Evolutionary conservation across 768 basidiomycete genomes (phyloP).

Genomic region (Termitomyces sp.): DNA sequence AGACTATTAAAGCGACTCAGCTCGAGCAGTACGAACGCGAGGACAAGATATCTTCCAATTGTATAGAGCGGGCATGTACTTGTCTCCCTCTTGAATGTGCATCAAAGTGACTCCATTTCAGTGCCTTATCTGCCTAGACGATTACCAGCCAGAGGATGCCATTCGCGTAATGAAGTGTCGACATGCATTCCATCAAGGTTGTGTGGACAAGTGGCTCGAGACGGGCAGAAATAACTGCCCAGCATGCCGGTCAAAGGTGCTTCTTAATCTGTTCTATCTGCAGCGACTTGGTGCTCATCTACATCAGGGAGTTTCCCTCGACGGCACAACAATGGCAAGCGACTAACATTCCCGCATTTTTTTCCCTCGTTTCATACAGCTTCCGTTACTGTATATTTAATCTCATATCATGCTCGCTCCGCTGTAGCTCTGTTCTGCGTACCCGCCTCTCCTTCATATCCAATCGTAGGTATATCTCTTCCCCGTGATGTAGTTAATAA

Average conservation of each 20-base stretch:
- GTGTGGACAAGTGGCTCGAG: conserved; percentile 87
- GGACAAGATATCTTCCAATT: conserved; percentile 69
- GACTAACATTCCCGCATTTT: background rate
- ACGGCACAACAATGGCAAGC: conserved; percentile 6
- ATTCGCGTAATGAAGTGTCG: conserved; percentile 76
- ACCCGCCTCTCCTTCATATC: conserved; percentile 3
- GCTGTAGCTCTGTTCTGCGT: background rate
- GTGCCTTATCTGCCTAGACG: conserved; percentile 86
- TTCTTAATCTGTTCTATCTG: conserved; percentile 2
- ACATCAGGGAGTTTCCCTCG: conserved; percentile 26
- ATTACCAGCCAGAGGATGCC: conserved; percentile 75
- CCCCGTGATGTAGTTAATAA: conserved; percentile 1
- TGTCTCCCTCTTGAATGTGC: background rate
- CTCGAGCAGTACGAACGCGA: conserved; percentile 51
- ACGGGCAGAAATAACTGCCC: conserved; percentile 89
- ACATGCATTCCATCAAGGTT: conserved; percentile 86
- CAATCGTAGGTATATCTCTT: background rate
- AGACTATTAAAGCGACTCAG: conserved; percentile 58
- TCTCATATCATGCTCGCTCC: conserved; percentile 1
- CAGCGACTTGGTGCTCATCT: background rate
- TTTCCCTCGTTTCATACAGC: background rate
- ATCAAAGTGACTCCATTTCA: conserved; percentile 17
- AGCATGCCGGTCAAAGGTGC: conserved; percentile 75
- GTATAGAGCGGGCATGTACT: conserved; percentile 65
- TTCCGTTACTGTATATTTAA: background rate